Percentiles rank a stretch among this genome's conserved stretches.
phyloP scores from a whole-genome alignment of 83 land plant genomes.

The Isoetes engelmannii region DNA sequence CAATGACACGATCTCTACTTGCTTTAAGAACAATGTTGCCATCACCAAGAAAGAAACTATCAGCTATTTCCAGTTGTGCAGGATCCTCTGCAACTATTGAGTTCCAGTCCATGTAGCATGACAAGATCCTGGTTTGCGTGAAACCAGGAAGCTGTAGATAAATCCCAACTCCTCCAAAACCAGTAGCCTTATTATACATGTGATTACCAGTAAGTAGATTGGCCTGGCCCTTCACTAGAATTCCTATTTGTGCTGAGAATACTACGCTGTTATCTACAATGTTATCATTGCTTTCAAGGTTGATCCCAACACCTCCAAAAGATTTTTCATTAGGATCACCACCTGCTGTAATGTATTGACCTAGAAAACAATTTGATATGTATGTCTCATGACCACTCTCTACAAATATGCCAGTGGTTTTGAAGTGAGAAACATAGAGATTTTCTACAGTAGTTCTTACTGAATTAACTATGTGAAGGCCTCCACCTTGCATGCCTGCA shows the following conservation, averaged over 20 bases:
- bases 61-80: conserved; percentile 48
- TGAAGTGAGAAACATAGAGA: conserved; percentile 53
- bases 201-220: conserved; percentile 57
- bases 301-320: conserved; percentile 61
- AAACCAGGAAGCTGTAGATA: conserved; percentile 47
- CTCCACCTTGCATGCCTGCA: conserved; percentile 60
- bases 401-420: conserved; percentile 47
- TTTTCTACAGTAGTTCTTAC: conserved; percentile 51
- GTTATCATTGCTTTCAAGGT: conserved; percentile 57
- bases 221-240: conserved; percentile 56
- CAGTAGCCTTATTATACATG: conserved; percentile 79
- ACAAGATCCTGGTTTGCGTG: conserved; percentile 59
- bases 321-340: conserved; percentile 46
- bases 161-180: conserved; percentile 65
- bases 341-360: conserved; percentile 78
- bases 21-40: conserved; percentile 50
- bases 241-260: conserved; percentile 64
- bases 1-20: conserved; percentile 15
- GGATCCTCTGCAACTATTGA: conserved; percentile 78
- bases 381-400: conserved; percentile 63
- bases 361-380: conserved; percentile 56
- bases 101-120: conserved; percentile 65
- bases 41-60: conserved; percentile 63
- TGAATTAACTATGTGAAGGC: conserved; percentile 50
- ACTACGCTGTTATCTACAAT: conserved; percentile 69